These are phyloP conservation scores for Pyrenophora graminea DNA, from an alignment of 2,329 filamentous ascomycete genomes.

Conservation along the genomic window DNA sequence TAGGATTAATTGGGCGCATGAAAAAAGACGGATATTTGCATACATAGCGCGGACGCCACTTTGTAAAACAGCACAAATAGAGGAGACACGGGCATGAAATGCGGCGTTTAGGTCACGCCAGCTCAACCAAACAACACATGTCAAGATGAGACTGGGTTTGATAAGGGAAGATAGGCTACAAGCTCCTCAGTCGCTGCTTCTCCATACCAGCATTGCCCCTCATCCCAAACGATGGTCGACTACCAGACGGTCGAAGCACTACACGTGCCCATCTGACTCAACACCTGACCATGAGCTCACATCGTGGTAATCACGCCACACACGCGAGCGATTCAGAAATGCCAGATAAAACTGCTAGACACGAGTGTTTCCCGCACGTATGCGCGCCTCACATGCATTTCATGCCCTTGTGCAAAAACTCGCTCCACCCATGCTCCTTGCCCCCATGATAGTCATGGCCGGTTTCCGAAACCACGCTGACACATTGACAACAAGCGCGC, in stretches of 20 bases:
- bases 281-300: background rate
- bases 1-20: conserved; percentile 3
- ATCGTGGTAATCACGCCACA: background rate
- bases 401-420: too few species aligned
- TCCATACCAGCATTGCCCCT: background rate
- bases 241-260: conserved; percentile 1
- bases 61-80: background rate
- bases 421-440: too few species aligned
- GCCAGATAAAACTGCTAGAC: too few species aligned
- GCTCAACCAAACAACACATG: background rate
- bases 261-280: background rate
- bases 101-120: background rate
- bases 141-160: background rate
- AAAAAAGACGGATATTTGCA: too few species aligned
- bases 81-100: background rate
- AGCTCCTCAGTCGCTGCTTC: background rate
- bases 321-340: background rate
- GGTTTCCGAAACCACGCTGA: too few species aligned
- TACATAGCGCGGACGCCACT: conserved; percentile 3
- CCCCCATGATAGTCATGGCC: too few species aligned
- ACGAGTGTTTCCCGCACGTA: too few species aligned
- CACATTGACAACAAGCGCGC: background rate
- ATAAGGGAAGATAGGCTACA: background rate
- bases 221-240: conserved; percentile 7
- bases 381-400: too few species aligned